These are phyloP conservation scores for Russula dissimulans DNA, from an alignment of 768 basidiomycete genomes.

Conservation along the genomic window DNA sequence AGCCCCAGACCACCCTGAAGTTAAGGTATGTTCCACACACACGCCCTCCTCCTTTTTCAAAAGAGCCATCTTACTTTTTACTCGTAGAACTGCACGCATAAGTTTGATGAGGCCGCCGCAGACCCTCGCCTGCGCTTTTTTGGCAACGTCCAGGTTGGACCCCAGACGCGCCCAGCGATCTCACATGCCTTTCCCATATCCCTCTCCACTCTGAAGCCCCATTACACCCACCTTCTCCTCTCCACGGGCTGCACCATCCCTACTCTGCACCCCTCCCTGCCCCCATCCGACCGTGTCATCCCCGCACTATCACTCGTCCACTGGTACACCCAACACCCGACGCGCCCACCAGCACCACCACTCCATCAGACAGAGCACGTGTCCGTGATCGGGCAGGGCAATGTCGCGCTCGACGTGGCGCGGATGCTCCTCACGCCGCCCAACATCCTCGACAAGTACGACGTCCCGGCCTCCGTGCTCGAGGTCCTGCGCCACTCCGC, in stretches of 20 bases:
- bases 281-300: conserved; percentile 41
- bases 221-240: conserved; percentile 83
- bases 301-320: conserved; percentile 82
- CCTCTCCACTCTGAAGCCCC: conserved; percentile 46
- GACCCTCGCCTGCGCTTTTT: conserved; percentile 84
- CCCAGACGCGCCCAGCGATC: conserved; percentile 31
- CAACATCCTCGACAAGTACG: conserved; percentile 53
- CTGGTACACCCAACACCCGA: conserved; percentile 95
- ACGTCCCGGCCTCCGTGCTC: conserved; percentile 70
- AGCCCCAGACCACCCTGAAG: conserved; percentile 97
- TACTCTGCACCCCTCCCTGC: conserved; percentile 44
- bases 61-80: no score
- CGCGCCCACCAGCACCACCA: conserved; percentile 47
- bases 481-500: conserved; percentile 50
- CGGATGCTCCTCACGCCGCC: conserved; percentile 76
- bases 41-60: no score
- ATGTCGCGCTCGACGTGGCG: conserved; percentile 89
- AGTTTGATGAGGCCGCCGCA: conserved; percentile 75
- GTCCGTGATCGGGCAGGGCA: conserved; percentile 86
- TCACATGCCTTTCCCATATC: conserved; percentile 50
- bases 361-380: conserved; percentile 62
- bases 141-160: conserved; percentile 70
- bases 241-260: conserved; percentile 78
- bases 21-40: conserved; percentile 69
- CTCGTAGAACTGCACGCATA: conserved; percentile 85